Evolutionary conservation across 805 yeast genomes (phyloP).

Genomic region (Brettanomyces sp.): DNA sequence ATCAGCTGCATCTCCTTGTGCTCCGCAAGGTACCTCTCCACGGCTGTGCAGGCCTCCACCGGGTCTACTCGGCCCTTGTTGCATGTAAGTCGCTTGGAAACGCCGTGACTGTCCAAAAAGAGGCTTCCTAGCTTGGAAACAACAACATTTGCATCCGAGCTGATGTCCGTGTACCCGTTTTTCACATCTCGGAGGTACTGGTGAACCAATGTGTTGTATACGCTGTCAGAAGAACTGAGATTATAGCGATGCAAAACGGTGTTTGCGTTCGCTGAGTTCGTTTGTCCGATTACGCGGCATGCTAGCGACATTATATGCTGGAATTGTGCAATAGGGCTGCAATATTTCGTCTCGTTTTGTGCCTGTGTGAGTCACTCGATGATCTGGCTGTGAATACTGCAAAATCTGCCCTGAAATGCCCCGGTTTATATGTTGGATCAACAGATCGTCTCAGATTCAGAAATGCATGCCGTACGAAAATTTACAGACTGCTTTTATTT

Average conservation of each 20-base stretch:
- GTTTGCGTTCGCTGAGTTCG: background rate
- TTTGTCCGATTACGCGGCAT: background rate
- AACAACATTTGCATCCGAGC: background rate
- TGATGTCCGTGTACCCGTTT: background rate
- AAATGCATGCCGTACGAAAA: no score
- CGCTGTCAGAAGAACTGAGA: background rate
- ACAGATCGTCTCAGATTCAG: no score
- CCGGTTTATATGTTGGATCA: no score
- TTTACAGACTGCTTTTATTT: no score
- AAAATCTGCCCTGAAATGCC: no score
- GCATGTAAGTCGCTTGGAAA: background rate
- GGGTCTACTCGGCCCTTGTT: background rate
- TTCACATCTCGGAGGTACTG: conserved; percentile 5
- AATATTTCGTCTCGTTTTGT: no score
- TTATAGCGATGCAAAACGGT: background rate
- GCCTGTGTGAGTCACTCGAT: no score
- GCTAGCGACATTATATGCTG: background rate
- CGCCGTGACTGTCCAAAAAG: background rate
- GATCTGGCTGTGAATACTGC: no score
- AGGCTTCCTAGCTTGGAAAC: background rate
- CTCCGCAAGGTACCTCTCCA: background rate
- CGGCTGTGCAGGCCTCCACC: no score
- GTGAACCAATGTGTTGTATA: background rate
- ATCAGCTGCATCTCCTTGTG: background rate
- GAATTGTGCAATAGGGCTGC: no score